These are phyloP conservation scores for Coemansia sp. DNA, from an alignment of 192 early-diverging fungal species.

Conservation along the genomic window DNA sequence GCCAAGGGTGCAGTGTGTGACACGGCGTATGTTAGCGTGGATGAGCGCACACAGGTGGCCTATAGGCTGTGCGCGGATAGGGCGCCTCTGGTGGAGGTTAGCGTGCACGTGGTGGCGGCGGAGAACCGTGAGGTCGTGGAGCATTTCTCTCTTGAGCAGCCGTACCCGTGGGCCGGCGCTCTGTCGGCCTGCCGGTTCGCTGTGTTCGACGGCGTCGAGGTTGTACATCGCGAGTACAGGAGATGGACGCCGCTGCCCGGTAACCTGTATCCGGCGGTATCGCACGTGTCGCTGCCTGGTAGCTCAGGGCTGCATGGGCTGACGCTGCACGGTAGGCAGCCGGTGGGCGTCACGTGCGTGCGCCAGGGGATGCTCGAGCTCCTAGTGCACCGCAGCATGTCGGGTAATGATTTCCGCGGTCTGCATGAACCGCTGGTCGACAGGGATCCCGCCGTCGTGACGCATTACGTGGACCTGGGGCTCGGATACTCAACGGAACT, in stretches of 20 bases:
- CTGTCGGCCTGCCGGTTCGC: constrained; percentile 14
- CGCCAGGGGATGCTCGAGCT: constrained; percentile 19
- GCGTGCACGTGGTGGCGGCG: constrained; percentile 4
- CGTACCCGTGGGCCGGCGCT: not conserved
- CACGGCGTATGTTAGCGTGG: constrained; percentile 12
- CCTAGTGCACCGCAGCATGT: constrained; percentile 40
- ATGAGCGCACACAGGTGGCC: constrained; percentile 3
- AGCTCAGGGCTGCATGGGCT: not conserved
- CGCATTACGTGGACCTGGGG: constrained; percentile 29
- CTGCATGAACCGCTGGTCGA: constrained; percentile 24
- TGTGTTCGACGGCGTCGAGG: constrained; percentile 28
- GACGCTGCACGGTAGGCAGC: constrained; percentile 30
- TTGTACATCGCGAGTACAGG: constrained; percentile 14
- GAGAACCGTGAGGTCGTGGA: constrained; percentile 38
- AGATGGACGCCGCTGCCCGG: constrained; percentile 43
- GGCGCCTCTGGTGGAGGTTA: constrained; percentile 16
- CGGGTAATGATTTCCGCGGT: constrained; percentile 47
- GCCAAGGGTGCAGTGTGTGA: constrained; percentile 26
- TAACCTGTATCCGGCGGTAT: constrained; percentile 34
- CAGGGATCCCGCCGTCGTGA: constrained; percentile 5
- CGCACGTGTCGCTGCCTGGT: constrained; percentile 21
- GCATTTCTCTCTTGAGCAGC: constrained; percentile 13
- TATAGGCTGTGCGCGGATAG: constrained; percentile 29
- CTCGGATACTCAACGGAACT: no score
- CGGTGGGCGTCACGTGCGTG: constrained; percentile 34